Evolutionary conservation across 805 yeast genomes (phyloP), one percentile per base, ranked within the genome.

Genomic region (Cyberlindnera bimundalis): DNA sequence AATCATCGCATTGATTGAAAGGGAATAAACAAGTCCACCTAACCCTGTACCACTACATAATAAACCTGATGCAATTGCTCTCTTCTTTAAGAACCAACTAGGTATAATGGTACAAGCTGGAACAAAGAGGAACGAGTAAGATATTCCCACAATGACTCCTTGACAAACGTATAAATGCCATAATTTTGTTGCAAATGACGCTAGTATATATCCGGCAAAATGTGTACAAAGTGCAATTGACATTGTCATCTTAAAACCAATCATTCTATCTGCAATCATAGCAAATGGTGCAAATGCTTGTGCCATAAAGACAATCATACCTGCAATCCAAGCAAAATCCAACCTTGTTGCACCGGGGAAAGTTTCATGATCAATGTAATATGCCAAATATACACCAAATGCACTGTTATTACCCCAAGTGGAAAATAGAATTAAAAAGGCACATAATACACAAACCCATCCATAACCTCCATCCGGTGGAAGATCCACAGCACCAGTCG

Each of bases 151-250:
- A 31, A 84, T 45, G 2, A 81, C 65, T 21, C 91, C 90, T 60
- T 84, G 90, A 6, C 86, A 76, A 29, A 80, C 58, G 52, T 72
- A 80, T 12, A 84, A 54, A 46, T 84, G 80, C 89, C 90, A 83
- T 16, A 78, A 53, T 28, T 68, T 65, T 2, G 68, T 72, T 1
- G 84, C 60, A 52, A 71, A 80, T 6, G 83, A 73, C 1, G 90
- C 88, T 47, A 83, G 51, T 40, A 84, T 44, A 27, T 74, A 67
- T 0, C 80, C 83, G 0, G 70, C 67, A 43, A 79, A 74, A 52
- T 81, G 78, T 10, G 73, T 33, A 3, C 61, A 47, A 13, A 69
- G 61, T 1, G 89, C 91, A 8, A 75, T 29, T 0, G 62, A 38
- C 64, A 78, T 68, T 2, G 79, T 67, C 4, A 54, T 38, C 50